Evolutionary conservation across 2,329 filamentous ascomycete genomes (phyloP).

Genomic region (Akanthomyces lecanii): DNA sequence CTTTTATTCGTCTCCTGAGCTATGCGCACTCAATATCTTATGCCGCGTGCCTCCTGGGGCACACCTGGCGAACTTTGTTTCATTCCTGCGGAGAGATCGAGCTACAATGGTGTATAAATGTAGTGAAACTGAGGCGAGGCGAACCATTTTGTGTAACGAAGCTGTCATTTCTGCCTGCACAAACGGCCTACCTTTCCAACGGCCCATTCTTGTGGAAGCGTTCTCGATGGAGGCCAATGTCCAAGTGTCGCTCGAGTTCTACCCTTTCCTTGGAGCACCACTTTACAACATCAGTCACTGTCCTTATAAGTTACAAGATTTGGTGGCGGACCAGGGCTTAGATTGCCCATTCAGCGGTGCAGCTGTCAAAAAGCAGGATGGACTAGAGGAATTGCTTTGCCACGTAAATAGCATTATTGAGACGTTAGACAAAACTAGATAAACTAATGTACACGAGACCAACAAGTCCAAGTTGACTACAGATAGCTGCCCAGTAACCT

Average conservation of each 20-base stretch:
- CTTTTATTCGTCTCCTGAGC: neutral
- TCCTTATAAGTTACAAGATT: neutral
- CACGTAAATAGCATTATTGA: neutral
- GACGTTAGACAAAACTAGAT: neutral
- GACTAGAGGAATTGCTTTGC: neutral
- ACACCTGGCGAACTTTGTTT: neutral
- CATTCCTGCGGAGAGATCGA: neutral
- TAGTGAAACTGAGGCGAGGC: neutral
- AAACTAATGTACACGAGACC: neutral
- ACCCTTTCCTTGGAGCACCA: too few species aligned
- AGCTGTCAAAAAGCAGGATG: too few species aligned
- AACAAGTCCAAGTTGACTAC: neutral
- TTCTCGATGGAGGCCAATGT: neutral
- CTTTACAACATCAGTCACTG: neutral
- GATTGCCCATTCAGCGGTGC: neutral
- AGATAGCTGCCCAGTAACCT: neutral
- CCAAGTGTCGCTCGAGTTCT: neutral
- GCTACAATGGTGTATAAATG: neutral
- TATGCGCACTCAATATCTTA: neutral
- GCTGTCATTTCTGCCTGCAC: neutral
- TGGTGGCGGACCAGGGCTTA: neutral
- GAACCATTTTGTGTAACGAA: neutral
- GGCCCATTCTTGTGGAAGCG: neutral
- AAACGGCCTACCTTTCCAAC: neutral
- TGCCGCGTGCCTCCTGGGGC: neutral